Percentiles rank a stretch among this genome's conserved stretches.
Evolutionary conservation across 2,329 filamentous ascomycete species (phyloP).

Genomic region (Epichloe gansuensis): DNA sequence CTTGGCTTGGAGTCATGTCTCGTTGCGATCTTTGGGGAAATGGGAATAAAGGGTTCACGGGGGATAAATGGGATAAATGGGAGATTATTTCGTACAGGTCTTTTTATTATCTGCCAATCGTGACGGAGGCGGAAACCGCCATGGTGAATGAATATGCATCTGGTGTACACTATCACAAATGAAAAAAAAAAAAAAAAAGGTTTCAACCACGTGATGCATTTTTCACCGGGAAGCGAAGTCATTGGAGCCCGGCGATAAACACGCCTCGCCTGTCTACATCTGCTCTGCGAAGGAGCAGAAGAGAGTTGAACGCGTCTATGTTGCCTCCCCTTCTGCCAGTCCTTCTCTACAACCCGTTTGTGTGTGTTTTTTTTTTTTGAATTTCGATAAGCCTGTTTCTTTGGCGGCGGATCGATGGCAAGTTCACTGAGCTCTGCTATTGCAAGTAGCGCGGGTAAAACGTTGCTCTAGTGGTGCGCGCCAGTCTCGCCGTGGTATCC

Average conservation of each 20-base stretch:
- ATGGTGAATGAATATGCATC: conserved; percentile 4
- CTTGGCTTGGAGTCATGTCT: too few relatives aligned
- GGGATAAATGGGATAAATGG: too few relatives aligned
- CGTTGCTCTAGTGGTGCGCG: conserved; percentile 42
- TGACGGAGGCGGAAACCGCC: neutral
- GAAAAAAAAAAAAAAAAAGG: conserved; percentile 8
- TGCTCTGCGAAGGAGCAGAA: neutral
- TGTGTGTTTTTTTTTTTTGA: neutral
- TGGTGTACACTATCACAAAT: conserved; percentile 10
- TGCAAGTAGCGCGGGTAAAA: too few relatives aligned
- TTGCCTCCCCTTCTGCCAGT: conserved; percentile 4
- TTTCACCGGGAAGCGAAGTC: neutral
- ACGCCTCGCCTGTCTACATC: neutral
- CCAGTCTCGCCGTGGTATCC: conserved; percentile 70
- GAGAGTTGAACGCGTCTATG: neutral
- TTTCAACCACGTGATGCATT: neutral
- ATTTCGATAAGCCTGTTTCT: neutral
- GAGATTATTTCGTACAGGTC: too few relatives aligned
- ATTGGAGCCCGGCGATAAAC: neutral
- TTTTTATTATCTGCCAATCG: neutral
- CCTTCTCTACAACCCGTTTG: neutral
- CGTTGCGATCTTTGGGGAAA: too few relatives aligned
- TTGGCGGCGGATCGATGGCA: neutral
- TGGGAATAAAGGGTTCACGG: too few relatives aligned
- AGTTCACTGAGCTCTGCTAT: neutral